Base-by-base conservation (phyloP, 495 filamentous ascomycete genomes). In the Penicillium paradoxum region DNA sequence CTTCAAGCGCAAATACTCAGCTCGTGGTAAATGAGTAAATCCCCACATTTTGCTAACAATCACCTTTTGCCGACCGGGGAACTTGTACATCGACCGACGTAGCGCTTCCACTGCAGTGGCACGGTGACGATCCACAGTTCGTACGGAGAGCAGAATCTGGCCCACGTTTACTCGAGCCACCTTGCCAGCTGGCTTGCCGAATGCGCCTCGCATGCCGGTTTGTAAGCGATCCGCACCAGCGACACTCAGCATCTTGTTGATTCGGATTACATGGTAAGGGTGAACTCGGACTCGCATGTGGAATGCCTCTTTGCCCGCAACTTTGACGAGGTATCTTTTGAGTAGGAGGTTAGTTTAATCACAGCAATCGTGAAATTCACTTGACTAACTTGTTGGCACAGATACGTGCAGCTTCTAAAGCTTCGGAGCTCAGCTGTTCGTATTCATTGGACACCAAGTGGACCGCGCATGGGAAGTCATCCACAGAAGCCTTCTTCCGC, bases 241-340 rank as follows among this genome's bases (percentile, higher is more conserved):
- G 74, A 93, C 97, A 59, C 92, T 97, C 87, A 98, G 89, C 93
- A 98, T 97, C 84, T 98, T 98, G 89, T 98, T 98, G 90, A 98
- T 98, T 76, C 93, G 93, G 81, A 97, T 83, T 77, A 97, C 92
- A 80, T 98, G 93, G 90, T 88, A 96, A 56, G 93, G 93, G 83
- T 97, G 93, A 66, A 90, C 92, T 73, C 93, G 92, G 73, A 98
- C 87, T 65, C 93, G 91, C 66, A 98, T 79, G 77, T 98, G 93
- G 90, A 98, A 98, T 77, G 85, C 83, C 87, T 98, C 93, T 85
- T 98, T 98, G 78, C 93, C 93, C 72, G 87, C 86, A 65, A 81
- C 77, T 84, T 97, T 97, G 79, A 96, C 90, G 64, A 98, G 83
- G 82, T 97, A 90, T 72, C 83, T 87, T 46, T 30, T 15, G 29